These are phyloP conservation scores for thale cress (Arabidopsis thaliana) DNA, from an alignment of 345 rosid genomes.

Conservation along the genomic window DNA sequence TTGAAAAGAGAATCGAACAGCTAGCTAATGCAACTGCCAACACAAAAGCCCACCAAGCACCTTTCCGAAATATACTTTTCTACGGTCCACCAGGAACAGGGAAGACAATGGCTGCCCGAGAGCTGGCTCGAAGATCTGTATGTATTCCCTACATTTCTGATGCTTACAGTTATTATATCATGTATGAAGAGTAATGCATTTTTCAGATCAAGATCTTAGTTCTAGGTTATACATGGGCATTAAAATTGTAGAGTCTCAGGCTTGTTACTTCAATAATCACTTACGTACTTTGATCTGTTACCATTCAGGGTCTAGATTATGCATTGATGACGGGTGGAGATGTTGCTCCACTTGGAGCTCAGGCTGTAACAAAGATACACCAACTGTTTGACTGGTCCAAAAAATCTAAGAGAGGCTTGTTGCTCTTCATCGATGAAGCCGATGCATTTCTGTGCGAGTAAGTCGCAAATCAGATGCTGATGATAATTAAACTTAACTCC, in stretches of 20 bases:
- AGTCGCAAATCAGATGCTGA: slow-evolving; percentile 44
- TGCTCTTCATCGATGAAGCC: slow-evolving; percentile 97
- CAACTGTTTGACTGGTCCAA: slow-evolving; percentile 96
- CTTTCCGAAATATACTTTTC: slow-evolving; percentile 93
- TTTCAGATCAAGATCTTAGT: slow-evolving; percentile 19
- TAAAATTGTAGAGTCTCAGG: slow-evolving; percentile 1
- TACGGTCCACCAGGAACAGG: slow-evolving; percentile 99
- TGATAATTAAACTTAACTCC: slow-evolving; percentile 17
- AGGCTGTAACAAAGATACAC: slow-evolving; percentile 98
- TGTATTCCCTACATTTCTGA: slow-evolving; percentile 38
- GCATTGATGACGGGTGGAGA: slow-evolving; percentile 99
- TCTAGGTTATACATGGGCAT: slow-evolving; percentile 3
- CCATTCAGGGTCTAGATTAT: slow-evolving; percentile 88
- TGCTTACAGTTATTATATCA: background rate
- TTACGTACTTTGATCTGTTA: slow-evolving; percentile 27
- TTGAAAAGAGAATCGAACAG: slow-evolving; percentile 84
- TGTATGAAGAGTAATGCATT: slow-evolving; percentile 5
- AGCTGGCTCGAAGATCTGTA: slow-evolving; percentile 90
- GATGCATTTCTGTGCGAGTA: slow-evolving; percentile 99
- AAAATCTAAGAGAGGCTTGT: slow-evolving; percentile 83
- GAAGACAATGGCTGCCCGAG: slow-evolving; percentile 99
- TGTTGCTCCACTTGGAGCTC: slow-evolving; percentile 97
- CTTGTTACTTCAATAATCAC: background rate
- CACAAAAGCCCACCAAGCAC: slow-evolving; percentile 95
- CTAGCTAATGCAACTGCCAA: slow-evolving; percentile 92